Base-by-base conservation (phyloP, 148 eudicot species). In the Camellia japonica region DNA sequence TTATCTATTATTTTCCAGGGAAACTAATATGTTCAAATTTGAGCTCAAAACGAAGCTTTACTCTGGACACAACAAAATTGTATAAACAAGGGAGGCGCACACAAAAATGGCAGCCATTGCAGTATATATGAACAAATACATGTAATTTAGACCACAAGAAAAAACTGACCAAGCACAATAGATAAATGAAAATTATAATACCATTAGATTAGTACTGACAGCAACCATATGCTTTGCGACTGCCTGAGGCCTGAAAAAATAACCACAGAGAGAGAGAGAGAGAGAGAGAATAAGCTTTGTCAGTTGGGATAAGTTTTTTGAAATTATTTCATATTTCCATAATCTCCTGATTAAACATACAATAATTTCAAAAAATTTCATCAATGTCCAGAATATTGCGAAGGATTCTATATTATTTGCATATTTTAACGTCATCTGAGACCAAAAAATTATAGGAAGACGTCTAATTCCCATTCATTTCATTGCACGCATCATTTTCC, bases 161-260 rank as follows among this genome's bases (percentile, higher is more conserved):
- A 75, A 16, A 67, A 65, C 43, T 1, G 49, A 8, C 43, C 14
- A 49, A 80, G 71, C 49, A 77, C 71, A 68, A 62, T 46, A 64
- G 20, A 38, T 41, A 60, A 71, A 66, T 73, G 72, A 78, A 79
- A 83, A 66, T 46, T 69, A 51, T 49, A 75, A 65, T 86, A 93
- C 98, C 93, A 79, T 87, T 14, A 93, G 92, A 80, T 95, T 95
- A 60, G 98, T 95, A 84, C 98, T 95, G 77, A 95, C 97, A 80
- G 98, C 98, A 77, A 95, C 98, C 98, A 95, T 95, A 81, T 95
- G 98, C 81, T 93, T 95, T 75, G 97, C 91, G 79, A 95, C 98
- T n/a, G 98, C 98, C 38, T 85, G 81, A 59, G 96, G 90, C 86
- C 86, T 95, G 89, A 49, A 51, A 58, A 79, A 79, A 38, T 59